Evolutionary conservation across 768 basidiomycete genomes (phyloP).

Genomic region (Mycena olivaceomarginata): DNA sequence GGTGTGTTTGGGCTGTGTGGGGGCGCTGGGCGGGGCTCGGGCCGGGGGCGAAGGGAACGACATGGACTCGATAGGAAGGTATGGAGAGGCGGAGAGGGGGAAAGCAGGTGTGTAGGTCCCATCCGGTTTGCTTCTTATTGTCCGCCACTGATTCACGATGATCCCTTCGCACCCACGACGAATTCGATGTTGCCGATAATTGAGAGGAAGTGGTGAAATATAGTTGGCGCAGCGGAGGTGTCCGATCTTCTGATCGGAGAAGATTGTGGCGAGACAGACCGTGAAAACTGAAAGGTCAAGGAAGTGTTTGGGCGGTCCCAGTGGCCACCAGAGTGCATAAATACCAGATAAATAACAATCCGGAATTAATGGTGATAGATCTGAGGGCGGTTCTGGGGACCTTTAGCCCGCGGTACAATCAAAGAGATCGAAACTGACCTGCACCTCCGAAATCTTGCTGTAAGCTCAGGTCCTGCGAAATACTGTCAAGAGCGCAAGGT

Average conservation of each 20-base stretch:
- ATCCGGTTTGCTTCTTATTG: background rate
- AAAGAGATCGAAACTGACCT: background rate
- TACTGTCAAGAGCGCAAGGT: background rate
- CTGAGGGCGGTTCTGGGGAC: background rate
- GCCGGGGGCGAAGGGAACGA: background rate
- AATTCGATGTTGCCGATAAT: background rate
- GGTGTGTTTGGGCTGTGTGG: background rate
- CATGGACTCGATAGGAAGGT: no score
- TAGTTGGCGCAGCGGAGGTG: no score
- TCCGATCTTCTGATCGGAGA: background rate
- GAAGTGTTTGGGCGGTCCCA: background rate
- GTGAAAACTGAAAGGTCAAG: background rate
- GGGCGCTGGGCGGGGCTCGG: background rate
- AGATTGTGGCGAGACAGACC: background rate
- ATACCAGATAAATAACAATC: background rate
- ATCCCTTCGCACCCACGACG: slow-evolving; percentile 13
- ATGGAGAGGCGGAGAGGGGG: no score
- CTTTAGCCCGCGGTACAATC: background rate
- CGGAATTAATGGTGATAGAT: no score
- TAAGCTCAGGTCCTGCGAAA: background rate
- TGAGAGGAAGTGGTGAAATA: background rate
- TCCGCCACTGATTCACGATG: slow-evolving; percentile 1
- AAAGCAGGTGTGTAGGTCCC: no score
- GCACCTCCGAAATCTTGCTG: background rate
- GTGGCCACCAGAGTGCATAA: no score